A percentile compares a stretch with the other conserved stretches of the same genome.
phyloP scores from a whole-genome alignment of 1,139 yeast genomes.

The Zygoascus sp. region DNA sequence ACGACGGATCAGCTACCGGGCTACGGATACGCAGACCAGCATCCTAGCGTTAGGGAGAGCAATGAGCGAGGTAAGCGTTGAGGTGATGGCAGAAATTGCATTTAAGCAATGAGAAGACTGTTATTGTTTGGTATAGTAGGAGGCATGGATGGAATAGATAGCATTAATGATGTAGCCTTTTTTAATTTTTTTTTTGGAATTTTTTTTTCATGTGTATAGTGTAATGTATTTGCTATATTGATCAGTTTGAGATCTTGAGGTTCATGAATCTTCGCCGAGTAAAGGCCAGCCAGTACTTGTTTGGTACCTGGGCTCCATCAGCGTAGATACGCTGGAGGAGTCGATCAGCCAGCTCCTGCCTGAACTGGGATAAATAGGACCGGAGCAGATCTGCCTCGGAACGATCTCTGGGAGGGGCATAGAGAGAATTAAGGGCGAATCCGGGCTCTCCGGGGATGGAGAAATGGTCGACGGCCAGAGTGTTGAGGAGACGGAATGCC shows the following conservation, averaged over 20 bases:
- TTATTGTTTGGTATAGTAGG: too few relatives aligned
- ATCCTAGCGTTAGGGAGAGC: constrained; percentile 15
- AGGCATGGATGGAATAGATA: background rate
- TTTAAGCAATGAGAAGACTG: too few relatives aligned
- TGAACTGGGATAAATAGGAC: constrained; percentile 79
- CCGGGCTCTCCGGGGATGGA: constrained; percentile 93
- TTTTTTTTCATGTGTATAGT: background rate
- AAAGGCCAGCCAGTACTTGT: constrained; percentile 88
- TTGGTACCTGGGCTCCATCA: constrained; percentile 40
- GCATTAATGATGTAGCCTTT: background rate
- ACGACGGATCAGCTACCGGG: constrained; percentile 12
- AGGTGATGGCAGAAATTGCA: too few relatives aligned
- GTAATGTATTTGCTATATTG: background rate
- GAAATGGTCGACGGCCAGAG: constrained; percentile 82
- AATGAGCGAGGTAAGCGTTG: constrained; percentile 19
- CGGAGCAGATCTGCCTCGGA: constrained; percentile 75
- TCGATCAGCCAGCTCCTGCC: constrained; percentile 88
- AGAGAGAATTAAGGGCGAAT: constrained; percentile 84
- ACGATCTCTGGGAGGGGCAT: constrained; percentile 69
- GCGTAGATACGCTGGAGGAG: constrained; percentile 68
- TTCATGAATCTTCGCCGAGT: constrained; percentile 95
- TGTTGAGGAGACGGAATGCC: constrained; percentile 70
- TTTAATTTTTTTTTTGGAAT: too few relatives aligned
- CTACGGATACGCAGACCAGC: constrained; percentile 5
- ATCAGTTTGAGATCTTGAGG: constrained; percentile 43